phyloP scores from a whole-genome alignment of 306 rosid species.

The Lagenaria siceraria region DNA sequence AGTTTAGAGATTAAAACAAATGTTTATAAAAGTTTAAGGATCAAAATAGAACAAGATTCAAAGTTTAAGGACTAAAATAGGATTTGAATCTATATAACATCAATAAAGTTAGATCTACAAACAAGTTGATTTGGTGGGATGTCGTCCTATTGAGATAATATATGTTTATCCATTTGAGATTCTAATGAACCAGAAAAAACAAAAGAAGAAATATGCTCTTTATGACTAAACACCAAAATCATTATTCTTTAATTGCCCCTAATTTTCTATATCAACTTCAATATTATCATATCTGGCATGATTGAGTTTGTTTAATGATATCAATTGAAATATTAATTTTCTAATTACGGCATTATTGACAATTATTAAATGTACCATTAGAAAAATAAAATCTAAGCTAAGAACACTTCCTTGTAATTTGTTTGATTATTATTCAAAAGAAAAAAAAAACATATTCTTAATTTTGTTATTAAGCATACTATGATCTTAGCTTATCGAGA shows the following conservation, averaged over 20 bases:
- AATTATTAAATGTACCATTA: background rate
- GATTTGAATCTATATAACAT: background rate
- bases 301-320: background rate
- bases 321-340: background rate
- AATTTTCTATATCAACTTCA: background rate
- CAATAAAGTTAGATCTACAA: background rate
- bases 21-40: too few species aligned
- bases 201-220: background rate
- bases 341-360: background rate
- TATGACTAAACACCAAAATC: background rate
- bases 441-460: background rate
- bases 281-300: background rate
- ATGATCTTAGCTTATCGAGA: background rate
- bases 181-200: background rate
- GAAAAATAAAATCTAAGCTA: background rate
- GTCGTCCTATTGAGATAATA: background rate
- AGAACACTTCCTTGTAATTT: background rate
- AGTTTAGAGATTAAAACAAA: too few species aligned
- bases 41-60: too few species aligned
- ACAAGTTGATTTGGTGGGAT: background rate
- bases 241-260: background rate
- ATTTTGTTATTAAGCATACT: background rate
- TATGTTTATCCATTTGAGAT: background rate
- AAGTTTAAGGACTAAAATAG: too few species aligned
- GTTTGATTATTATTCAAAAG: background rate